Conservation (phyloP, 148 eudicot genomes). For the Fallopia convolvulus region DNA sequence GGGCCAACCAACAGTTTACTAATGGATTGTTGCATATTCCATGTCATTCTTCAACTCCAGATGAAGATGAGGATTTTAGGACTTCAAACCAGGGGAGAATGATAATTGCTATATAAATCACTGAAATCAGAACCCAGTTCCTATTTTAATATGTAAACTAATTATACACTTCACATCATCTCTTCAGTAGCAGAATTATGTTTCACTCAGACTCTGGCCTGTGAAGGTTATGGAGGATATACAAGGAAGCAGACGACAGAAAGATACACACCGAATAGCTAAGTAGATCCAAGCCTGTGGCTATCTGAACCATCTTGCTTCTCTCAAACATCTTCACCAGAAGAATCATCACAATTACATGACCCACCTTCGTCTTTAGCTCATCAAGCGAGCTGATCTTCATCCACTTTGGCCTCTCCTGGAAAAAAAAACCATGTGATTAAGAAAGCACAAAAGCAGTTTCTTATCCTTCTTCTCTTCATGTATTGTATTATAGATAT, state of each 20-base stretch:
- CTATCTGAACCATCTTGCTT: constrained; percentile 92
- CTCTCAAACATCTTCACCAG: constrained; percentile 95
- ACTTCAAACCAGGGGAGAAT: no score
- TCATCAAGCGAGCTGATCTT: constrained; percentile 87
- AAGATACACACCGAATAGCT: constrained; percentile 85
- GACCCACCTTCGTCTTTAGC: constrained; percentile 92
- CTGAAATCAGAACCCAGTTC: not conserved
- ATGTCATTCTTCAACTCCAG: no score
- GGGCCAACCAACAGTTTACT: no score
- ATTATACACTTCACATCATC: not conserved
- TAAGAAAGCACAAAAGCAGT: not conserved
- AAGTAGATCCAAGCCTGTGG: constrained; percentile 78
- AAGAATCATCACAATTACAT: constrained; percentile 92
- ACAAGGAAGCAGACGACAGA: constrained; percentile 85
- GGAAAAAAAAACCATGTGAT: not conserved
- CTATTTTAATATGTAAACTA: not conserved
- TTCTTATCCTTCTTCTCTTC: not conserved
- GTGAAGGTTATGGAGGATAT: constrained; percentile 82
- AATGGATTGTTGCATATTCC: no score
- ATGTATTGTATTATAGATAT: not conserved
- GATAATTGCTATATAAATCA: not conserved
- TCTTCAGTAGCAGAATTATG: not conserved
- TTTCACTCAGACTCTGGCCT: constrained; percentile 26
- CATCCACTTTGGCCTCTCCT: constrained; percentile 99
- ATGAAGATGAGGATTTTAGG: no score